Conservation (phyloP, 805 yeast species). For the Blastobotrys americana region DNA sequence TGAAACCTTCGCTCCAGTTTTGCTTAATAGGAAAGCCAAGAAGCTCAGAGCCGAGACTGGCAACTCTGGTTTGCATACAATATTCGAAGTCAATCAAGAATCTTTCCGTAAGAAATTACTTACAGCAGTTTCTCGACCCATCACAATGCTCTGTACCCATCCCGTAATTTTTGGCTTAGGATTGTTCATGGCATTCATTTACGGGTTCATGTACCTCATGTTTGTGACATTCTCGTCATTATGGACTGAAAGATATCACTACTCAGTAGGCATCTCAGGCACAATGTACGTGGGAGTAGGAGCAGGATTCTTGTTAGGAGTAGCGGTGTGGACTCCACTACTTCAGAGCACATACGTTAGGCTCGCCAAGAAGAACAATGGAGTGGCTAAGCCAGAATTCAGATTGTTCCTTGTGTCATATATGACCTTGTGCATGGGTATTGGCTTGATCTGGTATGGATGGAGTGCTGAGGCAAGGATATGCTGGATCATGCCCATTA, state of each 20-base stretch:
- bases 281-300: constrained; percentile 54
- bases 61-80: constrained; percentile 48
- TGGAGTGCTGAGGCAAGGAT: constrained; percentile 56
- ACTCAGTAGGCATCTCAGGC: constrained; percentile 44
- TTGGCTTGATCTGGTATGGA: constrained; percentile 62
- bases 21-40: constrained; percentile 42
- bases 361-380: constrained; percentile 39
- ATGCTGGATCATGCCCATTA: constrained; percentile 56
- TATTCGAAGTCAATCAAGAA: constrained; percentile 39
- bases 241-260: constrained; percentile 43
- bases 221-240: constrained; percentile 53
- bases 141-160: constrained; percentile 44
- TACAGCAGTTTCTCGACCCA: constrained; percentile 52
- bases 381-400: constrained; percentile 55
- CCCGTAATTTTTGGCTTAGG: constrained; percentile 63
- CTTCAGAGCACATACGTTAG: constrained; percentile 37
- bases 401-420: constrained; percentile 40
- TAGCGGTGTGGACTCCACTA: constrained; percentile 40
- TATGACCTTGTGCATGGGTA: constrained; percentile 47
- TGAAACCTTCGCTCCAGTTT: constrained; percentile 54
- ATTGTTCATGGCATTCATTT: constrained; percentile 54
- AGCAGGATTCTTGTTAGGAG: constrained; percentile 47
- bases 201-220: constrained; percentile 60
- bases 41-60: constrained; percentile 47
- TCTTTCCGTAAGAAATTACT: constrained; percentile 19